These are phyloP conservation scores for Alternaria angustiovoidea DNA, from an alignment of 2,329 filamentous ascomycete species.

Conservation along the genomic window DNA sequence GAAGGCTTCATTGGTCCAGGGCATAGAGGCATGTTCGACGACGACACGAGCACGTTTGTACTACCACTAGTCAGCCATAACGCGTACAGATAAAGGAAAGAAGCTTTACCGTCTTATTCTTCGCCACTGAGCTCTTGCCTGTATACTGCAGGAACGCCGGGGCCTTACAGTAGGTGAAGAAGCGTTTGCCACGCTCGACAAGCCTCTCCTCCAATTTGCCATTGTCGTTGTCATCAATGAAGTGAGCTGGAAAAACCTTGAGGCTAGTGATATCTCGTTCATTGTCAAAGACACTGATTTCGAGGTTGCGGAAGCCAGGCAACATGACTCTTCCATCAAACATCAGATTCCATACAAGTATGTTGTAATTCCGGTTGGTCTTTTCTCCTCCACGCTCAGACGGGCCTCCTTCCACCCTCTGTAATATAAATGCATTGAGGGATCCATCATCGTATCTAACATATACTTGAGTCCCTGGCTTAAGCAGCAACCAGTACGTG, in stretches of 20 bases:
- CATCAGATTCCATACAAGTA: no score
- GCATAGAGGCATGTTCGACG: background rate
- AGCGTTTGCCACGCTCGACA: background rate
- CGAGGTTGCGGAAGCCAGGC: background rate
- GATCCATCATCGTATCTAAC: no score
- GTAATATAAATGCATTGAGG: no score
- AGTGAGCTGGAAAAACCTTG: background rate
- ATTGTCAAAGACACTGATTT: background rate
- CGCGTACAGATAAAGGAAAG: accelerated
- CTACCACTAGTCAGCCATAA: background rate
- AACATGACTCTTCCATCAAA: no score
- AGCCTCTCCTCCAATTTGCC: background rate
- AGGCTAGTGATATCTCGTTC: background rate
- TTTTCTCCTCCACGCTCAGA: no score
- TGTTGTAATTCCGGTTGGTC: no score
- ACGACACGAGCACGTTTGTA: background rate
- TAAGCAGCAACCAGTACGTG: no score
- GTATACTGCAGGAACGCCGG: background rate
- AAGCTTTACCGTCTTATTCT: no score
- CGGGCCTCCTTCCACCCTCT: accelerated
- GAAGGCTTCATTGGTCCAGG: background rate
- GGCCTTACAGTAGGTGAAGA: accelerated
- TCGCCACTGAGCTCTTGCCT: no score
- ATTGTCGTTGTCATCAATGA: no score
- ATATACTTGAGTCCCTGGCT: no score